Evolutionary conservation across 169 alveolate genomes (phyloP).

Genomic region (Babesia sp.): DNA sequence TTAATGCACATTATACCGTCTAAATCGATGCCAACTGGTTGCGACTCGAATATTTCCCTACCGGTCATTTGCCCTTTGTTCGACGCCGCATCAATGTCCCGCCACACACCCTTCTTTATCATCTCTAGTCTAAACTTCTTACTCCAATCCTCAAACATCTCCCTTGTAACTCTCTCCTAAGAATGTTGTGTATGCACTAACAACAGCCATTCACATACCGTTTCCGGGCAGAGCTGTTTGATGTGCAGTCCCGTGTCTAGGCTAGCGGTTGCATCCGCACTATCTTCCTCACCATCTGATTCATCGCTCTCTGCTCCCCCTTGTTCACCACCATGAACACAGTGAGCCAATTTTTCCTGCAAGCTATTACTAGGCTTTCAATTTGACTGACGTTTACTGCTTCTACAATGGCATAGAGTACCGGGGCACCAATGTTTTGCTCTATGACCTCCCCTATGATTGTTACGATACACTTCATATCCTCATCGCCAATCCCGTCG

Average conservation of each 20-base stretch:
- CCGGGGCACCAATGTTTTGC: constrained; percentile 25
- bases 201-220: background rate
- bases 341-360: constrained; percentile 19
- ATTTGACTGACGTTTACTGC: constrained; percentile 30
- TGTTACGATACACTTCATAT: background rate
- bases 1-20: constrained; percentile 7
- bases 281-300: background rate
- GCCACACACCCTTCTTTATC: constrained; percentile 42
- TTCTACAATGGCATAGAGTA: constrained; percentile 28
- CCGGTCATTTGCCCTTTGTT: constrained; percentile 40
- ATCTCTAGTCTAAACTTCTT: constrained; percentile 21
- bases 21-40: constrained; percentile 4
- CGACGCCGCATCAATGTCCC: constrained; percentile 23
- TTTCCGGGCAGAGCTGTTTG: constrained; percentile 27
- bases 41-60: constrained; percentile 22
- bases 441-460: constrained; percentile 23
- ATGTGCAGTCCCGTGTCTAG: constrained; percentile 24
- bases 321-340: background rate
- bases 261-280: background rate
- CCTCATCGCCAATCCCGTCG: constrained; percentile 5
- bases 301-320: constrained; percentile 11
- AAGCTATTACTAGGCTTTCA: background rate
- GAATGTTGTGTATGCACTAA: background rate
- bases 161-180: constrained; percentile 28
- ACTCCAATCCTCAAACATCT: constrained; percentile 35